These are phyloP conservation scores for Tagetes erecta DNA, from an alignment of 129 eudicot species.

Conservation along the genomic window DNA sequence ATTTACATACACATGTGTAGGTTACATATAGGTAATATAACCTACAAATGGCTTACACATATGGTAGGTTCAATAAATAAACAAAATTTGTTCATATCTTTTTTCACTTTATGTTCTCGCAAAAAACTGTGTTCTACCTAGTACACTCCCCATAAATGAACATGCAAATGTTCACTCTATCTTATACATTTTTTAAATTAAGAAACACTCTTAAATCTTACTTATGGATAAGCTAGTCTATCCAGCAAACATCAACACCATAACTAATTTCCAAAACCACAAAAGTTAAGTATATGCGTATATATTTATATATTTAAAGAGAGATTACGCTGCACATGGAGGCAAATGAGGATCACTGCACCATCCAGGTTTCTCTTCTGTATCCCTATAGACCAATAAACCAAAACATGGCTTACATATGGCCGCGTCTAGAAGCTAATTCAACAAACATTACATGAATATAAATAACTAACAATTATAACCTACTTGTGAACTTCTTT, in stretches of 20 bases:
- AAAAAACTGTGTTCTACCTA: no score
- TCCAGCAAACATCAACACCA: background rate
- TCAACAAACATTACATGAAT: background rate
- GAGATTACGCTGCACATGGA: conserved; percentile 93
- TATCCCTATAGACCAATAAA: conserved; percentile 59
- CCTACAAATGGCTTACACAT: no score
- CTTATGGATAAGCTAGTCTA: no score
- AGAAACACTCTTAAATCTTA: no score
- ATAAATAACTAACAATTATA: conserved; percentile 9
- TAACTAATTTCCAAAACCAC: background rate
- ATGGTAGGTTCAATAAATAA: no score
- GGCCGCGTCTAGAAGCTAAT: conserved; percentile 9
- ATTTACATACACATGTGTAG: no score
- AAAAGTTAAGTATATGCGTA: background rate
- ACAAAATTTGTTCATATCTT: no score
- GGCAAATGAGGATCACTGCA: conserved; percentile 90
- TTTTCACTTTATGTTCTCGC: no score
- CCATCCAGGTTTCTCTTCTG: conserved; percentile 96
- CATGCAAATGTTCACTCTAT: background rate
- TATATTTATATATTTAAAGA: background rate
- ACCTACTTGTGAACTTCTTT: conserved; percentile 95
- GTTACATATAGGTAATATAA: no score
- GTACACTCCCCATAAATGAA: background rate
- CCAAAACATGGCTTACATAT: conserved; percentile 1
- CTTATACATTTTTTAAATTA: background rate